A percentile compares a stretch with the other conserved stretches of the same genome.
Conservation (phyloP, 1,139 yeast genomes). For the Candida mesenterica region DNA sequence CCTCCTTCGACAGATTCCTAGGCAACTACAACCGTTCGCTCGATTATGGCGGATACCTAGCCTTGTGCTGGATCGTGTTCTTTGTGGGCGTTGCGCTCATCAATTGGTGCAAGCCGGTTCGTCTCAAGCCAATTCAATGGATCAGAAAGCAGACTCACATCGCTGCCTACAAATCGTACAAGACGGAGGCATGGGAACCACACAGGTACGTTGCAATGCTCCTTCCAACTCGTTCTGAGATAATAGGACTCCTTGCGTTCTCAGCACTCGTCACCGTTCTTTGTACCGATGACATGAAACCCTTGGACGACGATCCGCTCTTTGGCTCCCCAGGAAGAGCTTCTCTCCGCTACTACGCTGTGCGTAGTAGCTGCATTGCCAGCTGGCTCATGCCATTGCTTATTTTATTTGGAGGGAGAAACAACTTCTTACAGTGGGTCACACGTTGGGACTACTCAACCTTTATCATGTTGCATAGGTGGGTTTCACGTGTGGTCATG, state of each 20-base stretch:
- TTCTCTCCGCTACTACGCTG: constrained; percentile 42
- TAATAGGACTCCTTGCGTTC: constrained; percentile 7
- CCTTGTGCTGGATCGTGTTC: constrained; percentile 32
- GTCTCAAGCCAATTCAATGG: background rate
- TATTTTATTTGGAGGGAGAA: constrained; percentile 60
- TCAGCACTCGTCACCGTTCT: constrained; percentile 1
- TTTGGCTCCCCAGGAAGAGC: constrained; percentile 20
- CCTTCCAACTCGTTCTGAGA: constrained; percentile 66
- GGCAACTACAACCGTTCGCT: constrained; percentile 42
- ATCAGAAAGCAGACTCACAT: background rate
- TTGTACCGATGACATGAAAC: constrained; percentile 18
- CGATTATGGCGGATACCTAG: constrained; percentile 30
- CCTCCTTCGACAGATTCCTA: constrained; percentile 34
- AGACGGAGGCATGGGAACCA: constrained; percentile 1
- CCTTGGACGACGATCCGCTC: constrained; percentile 29
- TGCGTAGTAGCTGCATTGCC: constrained; percentile 57
- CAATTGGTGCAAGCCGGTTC: background rate
- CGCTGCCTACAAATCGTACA: background rate
- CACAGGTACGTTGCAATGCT: constrained; percentile 17
- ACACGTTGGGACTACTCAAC: constrained; percentile 64
- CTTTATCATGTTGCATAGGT: constrained; percentile 57
- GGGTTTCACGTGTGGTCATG: constrained; percentile 54
- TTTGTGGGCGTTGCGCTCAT: constrained; percentile 11
- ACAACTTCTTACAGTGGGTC: constrained; percentile 52
- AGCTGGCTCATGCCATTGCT: constrained; percentile 53